phyloP scores from a whole-genome alignment of 73 alveolate genomes.

The Paramecium sexaurelia region DNA sequence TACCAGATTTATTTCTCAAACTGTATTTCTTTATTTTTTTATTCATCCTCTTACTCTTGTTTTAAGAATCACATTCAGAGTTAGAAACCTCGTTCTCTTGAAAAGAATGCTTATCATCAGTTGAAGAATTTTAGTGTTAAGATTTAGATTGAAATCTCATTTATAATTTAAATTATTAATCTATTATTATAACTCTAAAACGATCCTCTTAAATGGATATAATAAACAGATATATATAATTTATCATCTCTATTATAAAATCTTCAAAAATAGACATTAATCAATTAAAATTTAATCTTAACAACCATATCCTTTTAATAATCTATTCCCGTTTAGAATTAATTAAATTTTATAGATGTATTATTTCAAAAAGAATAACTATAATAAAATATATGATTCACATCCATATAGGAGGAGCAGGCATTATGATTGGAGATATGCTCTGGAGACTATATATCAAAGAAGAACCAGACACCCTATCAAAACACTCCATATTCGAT shows the following conservation, averaged over 20 bases:
- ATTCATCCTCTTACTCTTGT: neutral
- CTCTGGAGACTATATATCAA: neutral
- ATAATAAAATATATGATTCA: neutral
- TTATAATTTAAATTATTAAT: neutral
- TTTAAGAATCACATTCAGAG: neutral
- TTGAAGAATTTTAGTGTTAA: too few relatives aligned
- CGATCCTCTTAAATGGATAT: too few relatives aligned
- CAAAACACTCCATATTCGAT: neutral
- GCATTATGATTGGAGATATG: neutral
- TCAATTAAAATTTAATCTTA: too few relatives aligned
- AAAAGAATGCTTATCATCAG: neutral
- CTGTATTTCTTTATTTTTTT: neutral
- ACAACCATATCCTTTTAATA: too few relatives aligned
- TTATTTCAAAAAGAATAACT: too few relatives aligned
- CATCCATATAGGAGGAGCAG: slow-evolving; percentile 4
- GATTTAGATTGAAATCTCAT: neutral
- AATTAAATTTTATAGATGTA: too few relatives aligned
- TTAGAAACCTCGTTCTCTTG: neutral
- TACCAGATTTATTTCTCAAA: neutral
- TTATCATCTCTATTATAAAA: too few relatives aligned
- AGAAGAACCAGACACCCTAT: neutral
- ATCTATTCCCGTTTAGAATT: too few relatives aligned
- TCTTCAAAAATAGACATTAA: too few relatives aligned
- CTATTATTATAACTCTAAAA: neutral
- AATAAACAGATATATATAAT: too few relatives aligned